A percentile compares a stretch with the other conserved stretches of the same genome.
Conservation (phyloP, 73 alveolate species). For the Effrenium voratum region DNA sequence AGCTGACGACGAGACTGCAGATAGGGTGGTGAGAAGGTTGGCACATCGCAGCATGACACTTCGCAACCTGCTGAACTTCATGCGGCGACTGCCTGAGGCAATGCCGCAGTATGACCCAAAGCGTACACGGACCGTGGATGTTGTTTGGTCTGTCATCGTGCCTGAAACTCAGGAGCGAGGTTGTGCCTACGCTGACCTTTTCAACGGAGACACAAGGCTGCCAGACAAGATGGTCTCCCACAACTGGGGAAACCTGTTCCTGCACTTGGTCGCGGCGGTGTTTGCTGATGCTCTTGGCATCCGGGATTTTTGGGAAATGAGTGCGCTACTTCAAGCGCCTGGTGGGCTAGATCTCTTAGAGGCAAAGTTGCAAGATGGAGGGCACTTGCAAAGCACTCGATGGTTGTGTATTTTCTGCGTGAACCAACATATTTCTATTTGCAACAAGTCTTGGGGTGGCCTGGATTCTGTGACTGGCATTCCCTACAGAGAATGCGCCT, state of each 20-base stretch:
- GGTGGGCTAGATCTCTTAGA: not conserved
- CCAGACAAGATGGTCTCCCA: slow-evolving; percentile 68
- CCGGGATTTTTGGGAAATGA: not conserved
- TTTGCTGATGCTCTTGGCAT: slow-evolving; percentile 46
- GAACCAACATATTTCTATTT: slow-evolving; percentile 47
- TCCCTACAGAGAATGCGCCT: not conserved
- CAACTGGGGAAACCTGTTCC: slow-evolving; percentile 31
- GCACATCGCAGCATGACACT: not conserved
- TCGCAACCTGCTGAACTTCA: not conserved
- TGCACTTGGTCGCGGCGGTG: slow-evolving; percentile 18
- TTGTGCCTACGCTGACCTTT: slow-evolving; percentile 25
- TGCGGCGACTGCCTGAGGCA: slow-evolving; percentile 4
- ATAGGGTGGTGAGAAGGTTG: not conserved
- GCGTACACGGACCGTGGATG: slow-evolving; percentile 30
- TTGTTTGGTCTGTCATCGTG: slow-evolving; percentile 37
- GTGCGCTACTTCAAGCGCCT: not conserved
- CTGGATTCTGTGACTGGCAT: not conserved
- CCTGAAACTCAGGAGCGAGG: slow-evolving; percentile 27
- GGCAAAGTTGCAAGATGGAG: not conserved
- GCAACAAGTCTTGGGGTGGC: slow-evolving; percentile 32
- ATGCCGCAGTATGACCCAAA: slow-evolving; percentile 25
- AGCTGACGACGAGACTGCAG: too few relatives aligned
- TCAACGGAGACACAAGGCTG: not conserved
- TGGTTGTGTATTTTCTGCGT: slow-evolving; percentile 48
- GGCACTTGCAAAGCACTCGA: slow-evolving; percentile 32